These are phyloP conservation scores for Theobroma grandiflorum DNA, from an alignment of 441 rosid species.

Conservation along the genomic window DNA sequence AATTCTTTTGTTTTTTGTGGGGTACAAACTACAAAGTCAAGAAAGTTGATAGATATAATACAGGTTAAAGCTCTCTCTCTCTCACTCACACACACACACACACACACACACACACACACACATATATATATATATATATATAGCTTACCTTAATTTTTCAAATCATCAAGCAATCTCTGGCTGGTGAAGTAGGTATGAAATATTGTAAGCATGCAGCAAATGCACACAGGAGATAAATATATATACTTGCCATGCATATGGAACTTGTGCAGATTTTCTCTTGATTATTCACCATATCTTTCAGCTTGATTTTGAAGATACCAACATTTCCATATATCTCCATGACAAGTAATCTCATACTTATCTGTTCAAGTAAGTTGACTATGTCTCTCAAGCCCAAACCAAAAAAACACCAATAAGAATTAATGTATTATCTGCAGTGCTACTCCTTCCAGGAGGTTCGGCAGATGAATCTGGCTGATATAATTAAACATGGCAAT, in stretches of 20 bases:
- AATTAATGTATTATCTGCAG: not conserved
- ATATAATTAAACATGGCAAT: no score
- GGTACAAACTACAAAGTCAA: no score
- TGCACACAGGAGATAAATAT: not conserved
- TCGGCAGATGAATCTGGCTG: no score
- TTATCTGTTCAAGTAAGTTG: not conserved
- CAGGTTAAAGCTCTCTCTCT: no score
- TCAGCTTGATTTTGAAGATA: not conserved
- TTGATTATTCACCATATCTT: not conserved
- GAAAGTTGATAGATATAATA: no score
- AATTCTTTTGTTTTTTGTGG: no score
- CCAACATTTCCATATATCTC: not conserved
- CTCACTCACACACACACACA: no score
- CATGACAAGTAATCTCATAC: not conserved
- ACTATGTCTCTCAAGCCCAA: not conserved
- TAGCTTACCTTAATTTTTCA: not conserved
- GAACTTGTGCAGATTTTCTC: not conserved
- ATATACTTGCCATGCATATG: not conserved
- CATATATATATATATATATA: no score
- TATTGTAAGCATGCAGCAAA: not conserved
- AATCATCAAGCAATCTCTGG: not conserved
- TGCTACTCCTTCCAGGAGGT: not conserved
- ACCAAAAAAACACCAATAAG: not conserved
- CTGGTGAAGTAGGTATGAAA: not conserved
- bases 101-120: no score